Evolutionary conservation across 352 stramenopile genomes (phyloP).

Genomic region (Pythium folliculosum): DNA sequence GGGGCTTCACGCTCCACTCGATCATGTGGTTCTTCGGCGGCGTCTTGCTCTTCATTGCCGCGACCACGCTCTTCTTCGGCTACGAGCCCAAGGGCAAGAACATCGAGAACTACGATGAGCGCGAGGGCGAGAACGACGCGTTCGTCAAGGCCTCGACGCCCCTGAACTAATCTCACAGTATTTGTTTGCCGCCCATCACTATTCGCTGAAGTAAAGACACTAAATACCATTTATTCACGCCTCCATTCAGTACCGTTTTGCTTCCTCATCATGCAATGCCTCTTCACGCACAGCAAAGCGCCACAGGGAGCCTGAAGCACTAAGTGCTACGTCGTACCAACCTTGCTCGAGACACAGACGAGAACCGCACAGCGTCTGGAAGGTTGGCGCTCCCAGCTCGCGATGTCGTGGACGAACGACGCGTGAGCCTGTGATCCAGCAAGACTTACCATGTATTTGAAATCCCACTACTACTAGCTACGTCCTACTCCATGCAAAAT

Average conservation of each 20-base stretch:
- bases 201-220: slow-evolving; percentile 11
- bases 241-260: too few relatives aligned
- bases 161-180: slow-evolving; percentile 8
- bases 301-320: too few relatives aligned
- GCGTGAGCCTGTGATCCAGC: too few relatives aligned
- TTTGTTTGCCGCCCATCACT: neutral
- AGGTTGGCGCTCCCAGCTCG: too few relatives aligned
- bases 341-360: too few relatives aligned
- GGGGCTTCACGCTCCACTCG: slow-evolving; percentile 53
- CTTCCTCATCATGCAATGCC: too few relatives aligned
- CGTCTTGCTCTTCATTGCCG: slow-evolving; percentile 56
- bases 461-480: neutral
- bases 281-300: too few relatives aligned
- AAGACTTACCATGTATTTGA: too few relatives aligned
- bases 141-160: slow-evolving; percentile 22
- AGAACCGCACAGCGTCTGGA: too few relatives aligned
- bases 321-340: too few relatives aligned
- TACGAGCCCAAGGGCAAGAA: slow-evolving; percentile 73
- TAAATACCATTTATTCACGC: neutral
- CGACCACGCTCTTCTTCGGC: slow-evolving; percentile 57
- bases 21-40: slow-evolving; percentile 78
- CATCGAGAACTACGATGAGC: slow-evolving; percentile 49
- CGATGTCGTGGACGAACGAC: too few relatives aligned
- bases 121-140: slow-evolving; percentile 5
- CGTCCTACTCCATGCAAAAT: neutral